Evolutionary conservation across 306 rosid species (phyloP).

Genomic region (Cucumis melo): DNA sequence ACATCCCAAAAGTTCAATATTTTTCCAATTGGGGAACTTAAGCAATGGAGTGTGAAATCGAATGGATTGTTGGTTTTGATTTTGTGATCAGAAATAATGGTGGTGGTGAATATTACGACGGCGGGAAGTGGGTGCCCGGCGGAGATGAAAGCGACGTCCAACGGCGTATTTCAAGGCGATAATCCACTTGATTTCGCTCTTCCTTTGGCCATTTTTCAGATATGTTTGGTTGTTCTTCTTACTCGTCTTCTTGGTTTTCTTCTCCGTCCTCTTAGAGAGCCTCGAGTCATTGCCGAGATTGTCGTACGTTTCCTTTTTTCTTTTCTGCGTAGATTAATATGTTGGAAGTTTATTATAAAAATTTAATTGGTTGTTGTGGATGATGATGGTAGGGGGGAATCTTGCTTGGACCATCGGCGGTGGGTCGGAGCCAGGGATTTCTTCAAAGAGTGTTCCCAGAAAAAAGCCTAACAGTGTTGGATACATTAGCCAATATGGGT

Average conservation of each 20-base stretch:
- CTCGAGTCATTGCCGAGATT: slow-evolving; percentile 56
- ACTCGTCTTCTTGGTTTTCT: slow-evolving; percentile 31
- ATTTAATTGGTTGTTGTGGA: too few species aligned
- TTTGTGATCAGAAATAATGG: slow-evolving; percentile 16
- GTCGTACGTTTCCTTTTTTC: slow-evolving; percentile 21
- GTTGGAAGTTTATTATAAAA: too few species aligned
- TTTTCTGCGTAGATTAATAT: too few species aligned
- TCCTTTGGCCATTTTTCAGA: slow-evolving; percentile 48
- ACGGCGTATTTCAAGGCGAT: slow-evolving; percentile 66
- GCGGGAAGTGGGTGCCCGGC: slow-evolving; percentile 7
- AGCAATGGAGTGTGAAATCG: not conserved
- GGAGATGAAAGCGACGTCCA: slow-evolving; percentile 46
- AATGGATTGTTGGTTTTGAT: not conserved
- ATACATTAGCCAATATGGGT: slow-evolving; percentile 57
- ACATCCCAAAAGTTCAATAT: too few species aligned
- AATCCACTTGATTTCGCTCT: slow-evolving; percentile 48
- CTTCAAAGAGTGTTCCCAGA: slow-evolving; percentile 34
- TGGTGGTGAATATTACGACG: slow-evolving; percentile 14
- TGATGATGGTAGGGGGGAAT: slow-evolving; percentile 42
- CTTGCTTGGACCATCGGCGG: slow-evolving; percentile 53
- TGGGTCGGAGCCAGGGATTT: slow-evolving; percentile 31
- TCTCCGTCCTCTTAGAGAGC: slow-evolving; percentile 34
- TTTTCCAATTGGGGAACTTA: too few species aligned
- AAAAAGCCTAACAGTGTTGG: slow-evolving; percentile 44
- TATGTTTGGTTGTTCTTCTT: slow-evolving; percentile 28